Percentiles rank a stretch among this genome's conserved stretches.
Evolutionary conservation across 805 yeast species (phyloP).

Genomic region (Zygoascus biomembranicola): DNA sequence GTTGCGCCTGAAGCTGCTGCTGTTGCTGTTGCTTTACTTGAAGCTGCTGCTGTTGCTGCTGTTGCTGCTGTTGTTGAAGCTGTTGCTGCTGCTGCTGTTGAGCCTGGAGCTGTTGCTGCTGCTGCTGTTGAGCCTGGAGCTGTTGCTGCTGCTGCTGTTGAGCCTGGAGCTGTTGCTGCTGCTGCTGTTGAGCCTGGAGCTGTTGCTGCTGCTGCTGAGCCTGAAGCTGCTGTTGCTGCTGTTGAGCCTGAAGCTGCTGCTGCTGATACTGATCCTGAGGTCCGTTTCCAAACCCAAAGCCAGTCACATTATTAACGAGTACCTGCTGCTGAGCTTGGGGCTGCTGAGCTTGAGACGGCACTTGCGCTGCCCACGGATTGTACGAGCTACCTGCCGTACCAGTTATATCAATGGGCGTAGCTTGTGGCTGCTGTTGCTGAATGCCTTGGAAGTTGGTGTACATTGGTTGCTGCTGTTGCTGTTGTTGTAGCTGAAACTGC

Average conservation of each 20-base stretch:
- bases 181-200: slow-evolving; percentile 15
- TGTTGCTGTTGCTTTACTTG: slow-evolving; percentile 3
- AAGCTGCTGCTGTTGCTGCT: slow-evolving; percentile 14
- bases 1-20: slow-evolving; percentile 14
- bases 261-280: slow-evolving; percentile 15
- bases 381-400: neutral
- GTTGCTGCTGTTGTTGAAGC: slow-evolving; percentile 16
- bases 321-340: slow-evolving; percentile 13
- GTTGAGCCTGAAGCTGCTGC: slow-evolving; percentile 17
- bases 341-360: slow-evolving; percentile 17
- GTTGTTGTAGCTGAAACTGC: slow-evolving; percentile 20
- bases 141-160: slow-evolving; percentile 15
- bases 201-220: slow-evolving; percentile 9
- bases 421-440: slow-evolving; percentile 21
- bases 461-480: slow-evolving; percentile 15
- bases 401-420: slow-evolving; percentile 9
- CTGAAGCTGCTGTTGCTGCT: slow-evolving; percentile 17
- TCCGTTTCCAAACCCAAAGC: too few relatives aligned
- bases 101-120: slow-evolving; percentile 19
- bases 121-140: slow-evolving; percentile 13
- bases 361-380: slow-evolving; percentile 8
- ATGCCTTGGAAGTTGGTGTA: neutral
- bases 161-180: slow-evolving; percentile 3
- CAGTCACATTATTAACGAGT: too few relatives aligned
- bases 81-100: slow-evolving; percentile 16